These are phyloP conservation scores for Ceratocystis huliohia DNA, from an alignment of 2,329 filamentous ascomycete genomes.

Conservation along the genomic window DNA sequence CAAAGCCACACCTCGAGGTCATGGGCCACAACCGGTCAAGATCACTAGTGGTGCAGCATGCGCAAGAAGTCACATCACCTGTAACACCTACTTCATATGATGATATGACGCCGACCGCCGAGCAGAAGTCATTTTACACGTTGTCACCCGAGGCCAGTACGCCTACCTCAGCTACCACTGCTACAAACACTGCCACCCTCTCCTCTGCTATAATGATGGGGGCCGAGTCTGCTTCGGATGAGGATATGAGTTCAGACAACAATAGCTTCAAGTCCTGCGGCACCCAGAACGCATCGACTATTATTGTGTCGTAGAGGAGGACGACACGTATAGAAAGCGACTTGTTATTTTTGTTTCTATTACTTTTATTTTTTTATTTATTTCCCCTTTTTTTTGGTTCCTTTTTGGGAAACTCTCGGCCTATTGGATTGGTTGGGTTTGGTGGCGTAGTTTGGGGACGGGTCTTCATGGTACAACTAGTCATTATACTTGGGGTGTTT, in stretches of 20 bases:
- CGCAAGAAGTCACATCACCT: conserved; percentile 12
- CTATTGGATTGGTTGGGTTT: background rate
- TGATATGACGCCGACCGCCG: conserved; percentile 14
- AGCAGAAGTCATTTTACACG: conserved; percentile 10
- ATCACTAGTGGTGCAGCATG: conserved; percentile 15
- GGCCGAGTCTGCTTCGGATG: conserved; percentile 12
- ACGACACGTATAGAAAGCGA: background rate
- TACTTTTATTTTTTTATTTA: background rate
- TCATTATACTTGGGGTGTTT: background rate
- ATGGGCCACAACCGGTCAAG: background rate
- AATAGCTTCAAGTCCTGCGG: conserved; percentile 19
- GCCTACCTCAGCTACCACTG: background rate
- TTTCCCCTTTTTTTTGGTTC: background rate
- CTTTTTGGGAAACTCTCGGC: background rate
- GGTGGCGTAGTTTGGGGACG: background rate
- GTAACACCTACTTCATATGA: conserved; percentile 12
- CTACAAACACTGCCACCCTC: background rate
- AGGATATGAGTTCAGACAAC: conserved; percentile 15
- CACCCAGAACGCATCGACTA: conserved; percentile 18
- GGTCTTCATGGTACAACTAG: background rate
- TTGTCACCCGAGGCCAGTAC: conserved; percentile 14
- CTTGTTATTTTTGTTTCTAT: conserved; percentile 10
- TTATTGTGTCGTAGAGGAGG: conserved; percentile 11
- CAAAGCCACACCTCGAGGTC: conserved; percentile 3
- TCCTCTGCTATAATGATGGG: conserved; percentile 3